Base-by-base conservation (phyloP, 495 filamentous ascomycete species). In the Penicillium parvum region DNA sequence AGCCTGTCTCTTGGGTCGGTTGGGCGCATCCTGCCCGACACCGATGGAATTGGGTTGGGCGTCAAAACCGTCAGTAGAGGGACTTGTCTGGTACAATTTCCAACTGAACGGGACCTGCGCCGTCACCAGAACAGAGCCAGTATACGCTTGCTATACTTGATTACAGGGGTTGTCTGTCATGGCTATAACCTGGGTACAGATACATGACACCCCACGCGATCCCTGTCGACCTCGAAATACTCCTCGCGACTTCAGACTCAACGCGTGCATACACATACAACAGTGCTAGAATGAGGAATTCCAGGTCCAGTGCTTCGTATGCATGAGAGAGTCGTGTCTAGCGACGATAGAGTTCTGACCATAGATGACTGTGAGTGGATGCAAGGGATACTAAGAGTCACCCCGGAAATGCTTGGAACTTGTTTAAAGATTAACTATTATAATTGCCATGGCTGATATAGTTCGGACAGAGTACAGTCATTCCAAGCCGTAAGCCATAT, bases 1-100 rank as follows among this genome's bases (percentile, higher is more conserved):
- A 40, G 34, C 40, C 42, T 17, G 27, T 47, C 25, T 9, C 32
- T 28, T 37, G 36, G 49, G 45, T 38, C 41, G 33, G 52, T 47
- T 47, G 50, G 40, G 51, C 43, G 37, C 41, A 46, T 37, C 36
- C 37, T 42, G 45, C 49, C 44, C 35, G 44, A 52, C 18, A 3
- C 19, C 19, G n/a, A 27, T 9, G 25, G 25, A 5, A 27, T 6
- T 6, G 32, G n/a, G 39, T 39, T 36, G 28, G 53, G 43, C 28
- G 20, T 30, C 40, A 18, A 40, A 30, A 30, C 16, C 16, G 16
- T 14, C 5, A 30, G 16, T 12, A 10, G n/a, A 8, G 25, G 9
- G 12, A n/a, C 11, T 5, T 10, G 2, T 30, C 28, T n/a, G 28
- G 28, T 30, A 30, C 28, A 15, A 10, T 52, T 52, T 35, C 7